Evolutionary conservation across 2,329 filamentous ascomycete species (phyloP), one percentile per base, ranked within the genome.

Genomic region (Epichloe bromicola): DNA sequence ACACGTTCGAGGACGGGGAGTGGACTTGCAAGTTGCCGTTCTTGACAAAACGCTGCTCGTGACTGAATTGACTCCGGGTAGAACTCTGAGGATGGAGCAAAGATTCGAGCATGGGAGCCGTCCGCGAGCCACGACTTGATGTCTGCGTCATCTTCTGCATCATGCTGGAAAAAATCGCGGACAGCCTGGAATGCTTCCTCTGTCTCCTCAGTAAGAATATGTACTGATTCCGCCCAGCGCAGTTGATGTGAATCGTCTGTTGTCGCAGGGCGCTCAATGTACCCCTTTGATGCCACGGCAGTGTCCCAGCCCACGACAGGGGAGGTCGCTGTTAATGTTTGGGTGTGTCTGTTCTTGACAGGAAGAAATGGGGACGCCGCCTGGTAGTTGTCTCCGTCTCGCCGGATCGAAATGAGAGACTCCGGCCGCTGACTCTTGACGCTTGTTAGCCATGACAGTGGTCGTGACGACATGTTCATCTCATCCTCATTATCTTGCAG

Each of bases 151-250:
- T 73, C 65, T 37, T 63, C 63, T 17, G 67, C 65, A 41, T 34
- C 39, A 48, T 73, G 65, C 37, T 63, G 63, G 39, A 76, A 60
- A 17, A 68, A 67, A 48, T 60, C 63, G 3, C 67, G 70, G 23
- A 74, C 68, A 12, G 69, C 67, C 59, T 69, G 67, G 61, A 77
- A 77, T 30, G 74, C 73, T 51, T 72, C 67, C 53, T 78, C 74
- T 4, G 74, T 70, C 57, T 77, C 70, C 54, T 65, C 63, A 45
- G 75, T 73, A 54, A 78, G 65, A 54, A 71, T 65, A 49, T 72
- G 66, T 3, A 74, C 63, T 51, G 67, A 67, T 39, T 69, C 63
- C 12, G 65, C 66, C 56, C 66, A 59, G 39, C 53, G 53, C 37
- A 55, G 56, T 54, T 52, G 23, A 8, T 50, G 36, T 23, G 40